Base-by-base conservation (phyloP, 1,284 basidiomycete genomes). In the Ceratobasidium sp. region DNA sequence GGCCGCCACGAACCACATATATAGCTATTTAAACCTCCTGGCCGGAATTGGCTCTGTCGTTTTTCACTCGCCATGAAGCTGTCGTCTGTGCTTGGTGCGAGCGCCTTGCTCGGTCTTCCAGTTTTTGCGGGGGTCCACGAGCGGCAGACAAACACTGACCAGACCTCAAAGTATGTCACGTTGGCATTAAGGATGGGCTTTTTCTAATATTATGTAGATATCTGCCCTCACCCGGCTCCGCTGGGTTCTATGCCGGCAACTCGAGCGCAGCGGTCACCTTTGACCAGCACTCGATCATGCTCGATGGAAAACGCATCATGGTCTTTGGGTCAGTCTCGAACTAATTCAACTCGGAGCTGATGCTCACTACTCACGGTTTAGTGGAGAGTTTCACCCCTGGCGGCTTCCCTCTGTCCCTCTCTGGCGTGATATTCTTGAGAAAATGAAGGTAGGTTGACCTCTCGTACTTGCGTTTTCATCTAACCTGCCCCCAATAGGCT, bases 221-320 rank as follows among this genome's bases (percentile, higher is more conserved):
- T 55, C 20, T 69, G 6, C 55, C 30, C 4, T 79, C 78, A 12
- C 60, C 80, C 74, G 81, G 81, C 10, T 81, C 81, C 7, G 79
- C 82, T 20, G 82, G 82, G 35, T 87, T 87, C 77, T 87, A 87
- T 76, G 80, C 85, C 65, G 85, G 85, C 1, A 82, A 84, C 77
- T 86, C 85, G 0, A 82, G 82, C 41, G 83, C 86, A 14, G 82
- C 85, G 5, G 86, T 87, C 2, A 86, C 86, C n/a, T n/a, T n/a
- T n/a, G n/a, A n/a, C n/a, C n/a, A n/a, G n/a, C n/a, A n/a, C n/a
- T n/a, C n/a, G n/a, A 1, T 78, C 23, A 59, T 78, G 7, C 55
- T 78, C 27, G 68, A 78, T 65, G 67, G 67, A 33, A 50, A 60
- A 38, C 59, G 67, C 14, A 65, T 69, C 23, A 66, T 59, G 64